Percentiles rank a stretch among this genome's conserved stretches.
These are phyloP conservation scores for Cadophora luteo-olivacea DNA, from an alignment of 2,329 filamentous ascomycete species.

Conservation along the genomic window DNA sequence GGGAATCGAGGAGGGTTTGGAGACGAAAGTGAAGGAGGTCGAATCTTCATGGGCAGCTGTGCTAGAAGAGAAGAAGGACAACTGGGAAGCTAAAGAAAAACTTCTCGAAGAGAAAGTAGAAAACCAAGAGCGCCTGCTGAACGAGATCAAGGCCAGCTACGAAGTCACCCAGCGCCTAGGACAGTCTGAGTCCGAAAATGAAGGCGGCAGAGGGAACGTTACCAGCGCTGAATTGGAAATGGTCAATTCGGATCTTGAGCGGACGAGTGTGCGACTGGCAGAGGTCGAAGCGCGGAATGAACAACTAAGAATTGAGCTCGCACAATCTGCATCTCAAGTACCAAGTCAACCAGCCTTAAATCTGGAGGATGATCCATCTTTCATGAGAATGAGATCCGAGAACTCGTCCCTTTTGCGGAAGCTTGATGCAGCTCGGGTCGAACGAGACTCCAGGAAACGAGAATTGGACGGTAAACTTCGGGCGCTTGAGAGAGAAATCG, in stretches of 20 bases:
- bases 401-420: conserved; percentile 92
- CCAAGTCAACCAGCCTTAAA: conserved; percentile 64
- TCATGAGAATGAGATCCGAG: conserved; percentile 87
- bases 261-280: conserved; percentile 83
- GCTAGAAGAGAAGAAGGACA: conserved; percentile 90
- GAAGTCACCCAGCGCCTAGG: conserved; percentile 93
- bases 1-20: conserved; percentile 77
- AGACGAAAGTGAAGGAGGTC: conserved; percentile 84
- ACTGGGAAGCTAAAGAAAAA: conserved; percentile 95
- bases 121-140: conserved; percentile 88
- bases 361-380: conserved; percentile 88
- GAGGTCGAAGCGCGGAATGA: conserved; percentile 96
- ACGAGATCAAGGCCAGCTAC: conserved; percentile 95
- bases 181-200: conserved; percentile 68
- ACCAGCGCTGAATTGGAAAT: conserved; percentile 93
- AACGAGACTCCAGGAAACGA: conserved; percentile 81
- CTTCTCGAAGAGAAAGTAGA: conserved; percentile 91
- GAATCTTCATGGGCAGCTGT: conserved; percentile 91
- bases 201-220: conserved; percentile 66
- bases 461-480: conserved; percentile 78
- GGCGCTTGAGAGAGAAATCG: conserved; percentile 79
- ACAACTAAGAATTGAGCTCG: conserved; percentile 87
- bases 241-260: conserved; percentile 88
- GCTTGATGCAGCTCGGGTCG: conserved; percentile 81
- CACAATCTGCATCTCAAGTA: conserved; percentile 80